A percentile compares a stretch with the other conserved stretches of the same genome.
Conservation (phyloP, 2,329 filamentous ascomycete genomes). For the Ascocoryne sarcoides region DNA sequence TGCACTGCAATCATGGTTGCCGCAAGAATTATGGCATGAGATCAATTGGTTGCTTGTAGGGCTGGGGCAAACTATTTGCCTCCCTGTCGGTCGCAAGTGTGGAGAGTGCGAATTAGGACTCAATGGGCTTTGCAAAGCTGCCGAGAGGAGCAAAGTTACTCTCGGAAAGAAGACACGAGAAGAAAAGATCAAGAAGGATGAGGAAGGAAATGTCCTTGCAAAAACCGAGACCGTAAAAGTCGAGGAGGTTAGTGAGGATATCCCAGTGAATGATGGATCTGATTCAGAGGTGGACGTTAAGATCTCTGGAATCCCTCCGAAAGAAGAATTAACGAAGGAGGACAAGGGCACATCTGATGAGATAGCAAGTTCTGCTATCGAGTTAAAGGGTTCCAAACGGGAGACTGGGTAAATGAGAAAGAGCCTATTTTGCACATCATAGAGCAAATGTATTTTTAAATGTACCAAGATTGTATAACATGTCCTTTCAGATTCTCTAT, state of each 20-base stretch:
- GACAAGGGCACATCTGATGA: constrained; percentile 9
- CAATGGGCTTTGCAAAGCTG: constrained; percentile 65
- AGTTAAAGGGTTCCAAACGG: constrained; percentile 6
- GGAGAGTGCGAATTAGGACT: constrained; percentile 77
- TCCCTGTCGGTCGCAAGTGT: constrained; percentile 60
- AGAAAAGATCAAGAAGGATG: constrained; percentile 27
- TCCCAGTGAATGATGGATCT: constrained; percentile 15
- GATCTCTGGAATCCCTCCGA: not conserved
- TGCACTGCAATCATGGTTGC: constrained; percentile 58
- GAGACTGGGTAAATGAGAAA: too few relatives aligned
- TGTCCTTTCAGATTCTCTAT: too few relatives aligned
- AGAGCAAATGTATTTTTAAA: too few relatives aligned
- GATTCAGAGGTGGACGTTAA: constrained; percentile 5
- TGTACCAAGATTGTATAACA: too few relatives aligned
- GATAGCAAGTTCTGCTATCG: constrained; percentile 13
- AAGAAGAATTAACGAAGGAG: constrained; percentile 9
- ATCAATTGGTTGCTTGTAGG: constrained; percentile 69
- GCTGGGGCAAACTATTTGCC: constrained; percentile 61
- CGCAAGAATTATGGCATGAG: constrained; percentile 62
- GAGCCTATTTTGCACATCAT: too few relatives aligned
- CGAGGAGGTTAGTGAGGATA: constrained; percentile 30
- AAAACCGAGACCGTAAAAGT: constrained; percentile 29
- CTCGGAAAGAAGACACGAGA: constrained; percentile 46
- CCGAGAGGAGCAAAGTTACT: constrained; percentile 54
- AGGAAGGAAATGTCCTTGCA: constrained; percentile 26